These are phyloP conservation scores for Candida freyschussii DNA, from an alignment of 1,139 yeast genomes.

Conservation along the genomic window DNA sequence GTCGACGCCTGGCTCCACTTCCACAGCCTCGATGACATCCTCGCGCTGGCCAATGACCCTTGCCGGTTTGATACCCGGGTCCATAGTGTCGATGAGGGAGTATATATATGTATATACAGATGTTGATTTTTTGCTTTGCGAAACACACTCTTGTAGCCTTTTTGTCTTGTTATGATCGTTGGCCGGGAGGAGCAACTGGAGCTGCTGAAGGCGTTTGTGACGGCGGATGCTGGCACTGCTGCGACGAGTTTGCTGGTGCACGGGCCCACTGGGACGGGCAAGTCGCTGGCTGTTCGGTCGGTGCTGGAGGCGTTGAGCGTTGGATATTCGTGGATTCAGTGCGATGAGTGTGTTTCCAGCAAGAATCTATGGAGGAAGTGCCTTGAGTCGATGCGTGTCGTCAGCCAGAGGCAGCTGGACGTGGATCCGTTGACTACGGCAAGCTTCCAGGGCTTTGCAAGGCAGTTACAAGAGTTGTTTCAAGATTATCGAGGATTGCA, in stretches of 20 bases:
- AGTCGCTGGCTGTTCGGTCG: conserved; percentile 14
- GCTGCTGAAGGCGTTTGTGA: conserved; percentile 15
- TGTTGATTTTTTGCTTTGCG: too few relatives aligned
- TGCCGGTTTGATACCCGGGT: too few relatives aligned
- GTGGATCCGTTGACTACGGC: conserved; percentile 35
- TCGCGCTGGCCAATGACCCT: too few relatives aligned
- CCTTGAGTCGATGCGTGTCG: conserved; percentile 8
- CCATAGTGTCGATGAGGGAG: too few relatives aligned
- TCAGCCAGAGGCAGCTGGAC: conserved; percentile 3
- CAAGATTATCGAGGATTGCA: conserved; percentile 38
- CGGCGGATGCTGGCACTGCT: conserved; percentile 5
- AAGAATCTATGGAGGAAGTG: conserved; percentile 21
- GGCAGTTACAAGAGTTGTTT: conserved; percentile 38
- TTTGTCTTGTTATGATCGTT: too few relatives aligned
- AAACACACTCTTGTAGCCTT: too few relatives aligned
- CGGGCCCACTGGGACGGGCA: conserved; percentile 25
- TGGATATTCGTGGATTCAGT: conserved; percentile 15
- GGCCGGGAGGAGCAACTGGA: conserved; percentile 16
- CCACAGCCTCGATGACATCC: conserved; percentile 17
- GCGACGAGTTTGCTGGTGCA: conserved; percentile 11
- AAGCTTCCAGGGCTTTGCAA: conserved; percentile 42
- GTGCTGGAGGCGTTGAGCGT: conserved; percentile 11
- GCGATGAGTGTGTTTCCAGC: conserved; percentile 24
- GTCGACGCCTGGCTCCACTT: conserved; percentile 2
- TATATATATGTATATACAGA: too few relatives aligned